Evolutionary conservation across 2,329 filamentous ascomycete species (phyloP), one percentile per base, ranked within the genome.

Genomic region (Hypoxylon sp.): DNA sequence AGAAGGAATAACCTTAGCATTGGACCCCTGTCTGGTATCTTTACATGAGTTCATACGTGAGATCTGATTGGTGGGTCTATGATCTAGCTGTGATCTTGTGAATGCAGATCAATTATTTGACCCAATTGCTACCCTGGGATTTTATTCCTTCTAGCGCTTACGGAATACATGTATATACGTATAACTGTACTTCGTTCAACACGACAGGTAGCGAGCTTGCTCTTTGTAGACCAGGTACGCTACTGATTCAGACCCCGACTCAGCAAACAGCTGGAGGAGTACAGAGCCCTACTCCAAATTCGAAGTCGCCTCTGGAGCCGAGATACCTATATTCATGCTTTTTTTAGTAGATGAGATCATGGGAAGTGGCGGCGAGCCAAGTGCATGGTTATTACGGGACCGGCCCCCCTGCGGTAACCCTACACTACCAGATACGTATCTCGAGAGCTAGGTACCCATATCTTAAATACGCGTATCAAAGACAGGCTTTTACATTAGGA

Each of bases 61-160:
- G 43, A 61, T 61, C 43, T 29, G 34, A 63, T 67, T 67, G 63
- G 63, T 46, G 55, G 63, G 32, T 54, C 47, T 32, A 61, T 54
- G 64, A 64, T 61, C 61, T 50, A 59, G 46, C 41, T 61, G 52
- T 67, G 61, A 67, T 67, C 64, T 58, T 63, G 60, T 62, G 46
- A 32, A 57, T 56, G 39, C 50, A 37, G 45, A 56, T 53, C 21
- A n/a, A 47, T 47, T 30, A 60, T 57, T 59, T 12, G 6, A 53
- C n/a, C 62, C 52, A 56, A 52, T 57, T 45, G n/a, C n/a, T n/a
- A n/a, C n/a, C n/a, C n/a, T n/a, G n/a, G n/a, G 6, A 25, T 25
- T 53, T 14, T 12, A 9, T 39, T 32, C 11, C 8, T 43, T 55
- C 34, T 9, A 48, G 32, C 48, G 48, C 29, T 25, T 21, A 21